These are phyloP conservation scores for Penicillium waksmanii DNA, from an alignment of 495 filamentous ascomycete species.

Conservation along the genomic window DNA sequence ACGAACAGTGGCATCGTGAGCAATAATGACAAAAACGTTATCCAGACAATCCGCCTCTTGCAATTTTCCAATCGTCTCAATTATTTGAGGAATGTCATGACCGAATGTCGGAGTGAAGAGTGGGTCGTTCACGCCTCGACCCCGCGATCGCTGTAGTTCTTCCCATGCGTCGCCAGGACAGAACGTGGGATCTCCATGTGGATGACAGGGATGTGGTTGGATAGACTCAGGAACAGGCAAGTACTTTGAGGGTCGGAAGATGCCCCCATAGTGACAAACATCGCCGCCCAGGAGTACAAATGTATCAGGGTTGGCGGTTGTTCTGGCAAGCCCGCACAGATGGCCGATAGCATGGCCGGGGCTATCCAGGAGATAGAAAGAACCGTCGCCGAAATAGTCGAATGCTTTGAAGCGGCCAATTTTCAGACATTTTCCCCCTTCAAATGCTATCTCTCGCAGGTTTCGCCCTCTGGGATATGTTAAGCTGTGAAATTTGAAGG, in stretches of 20 bases:
- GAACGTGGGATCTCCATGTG: background rate
- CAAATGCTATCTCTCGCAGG: constrained; percentile 1
- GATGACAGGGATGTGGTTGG: constrained; percentile 6
- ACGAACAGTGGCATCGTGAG: constrained; percentile 54
- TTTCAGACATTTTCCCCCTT: background rate
- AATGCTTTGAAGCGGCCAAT: constrained; percentile 39
- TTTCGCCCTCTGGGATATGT: background rate
- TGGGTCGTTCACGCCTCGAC: constrained; percentile 7
- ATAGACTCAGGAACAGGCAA: constrained; percentile 24
- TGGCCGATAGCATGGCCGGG: constrained; percentile 53
- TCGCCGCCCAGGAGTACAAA: constrained; percentile 52
- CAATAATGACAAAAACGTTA: constrained; percentile 55
- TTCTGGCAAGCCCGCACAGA: constrained; percentile 44
- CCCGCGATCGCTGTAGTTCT: constrained; percentile 14
- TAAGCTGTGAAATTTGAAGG: background rate
- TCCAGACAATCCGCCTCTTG: constrained; percentile 54
- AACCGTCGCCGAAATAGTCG: constrained; percentile 56
- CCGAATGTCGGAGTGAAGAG: constrained; percentile 22
- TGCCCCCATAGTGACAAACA: constrained; percentile 54
- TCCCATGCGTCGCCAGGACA: constrained; percentile 13
- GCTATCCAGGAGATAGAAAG: constrained; percentile 50
- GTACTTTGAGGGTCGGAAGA: constrained; percentile 55
- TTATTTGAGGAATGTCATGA: constrained; percentile 17
- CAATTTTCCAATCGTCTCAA: constrained; percentile 44
- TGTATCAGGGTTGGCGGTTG: constrained; percentile 40